These are phyloP conservation scores for Dothideomycetes sp. DNA, from an alignment of 2,329 filamentous ascomycete genomes.

Conservation along the genomic window DNA sequence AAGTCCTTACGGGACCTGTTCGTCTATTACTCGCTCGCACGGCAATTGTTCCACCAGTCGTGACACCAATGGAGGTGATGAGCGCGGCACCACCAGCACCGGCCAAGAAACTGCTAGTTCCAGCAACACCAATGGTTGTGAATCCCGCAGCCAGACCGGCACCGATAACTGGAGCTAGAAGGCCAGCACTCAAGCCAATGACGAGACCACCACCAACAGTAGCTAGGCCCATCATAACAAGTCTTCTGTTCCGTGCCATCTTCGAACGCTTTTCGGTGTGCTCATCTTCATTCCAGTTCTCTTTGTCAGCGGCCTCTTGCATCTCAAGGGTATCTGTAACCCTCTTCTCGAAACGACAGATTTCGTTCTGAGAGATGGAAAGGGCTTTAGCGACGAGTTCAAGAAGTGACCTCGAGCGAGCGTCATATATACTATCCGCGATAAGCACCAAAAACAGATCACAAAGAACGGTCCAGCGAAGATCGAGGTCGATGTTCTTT, in stretches of 20 bases:
- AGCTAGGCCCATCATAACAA: constrained; percentile 92
- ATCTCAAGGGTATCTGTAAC: constrained; percentile 96
- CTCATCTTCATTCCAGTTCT: constrained; percentile 96
- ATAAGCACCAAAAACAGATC: constrained; percentile 94
- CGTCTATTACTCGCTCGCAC: constrained; percentile 75
- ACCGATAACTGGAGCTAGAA: constrained; percentile 88
- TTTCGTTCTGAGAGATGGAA: constrained; percentile 80
- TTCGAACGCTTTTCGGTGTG: constrained; percentile 84
- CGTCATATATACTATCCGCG: constrained; percentile 87
- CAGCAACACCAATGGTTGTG: constrained; percentile 85
- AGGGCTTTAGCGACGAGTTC: constrained; percentile 75
- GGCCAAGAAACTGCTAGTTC: constrained; percentile 80
- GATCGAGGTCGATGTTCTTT: constrained; percentile 84
- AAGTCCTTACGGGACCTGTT: constrained; percentile 87
- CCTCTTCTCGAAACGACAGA: constrained; percentile 92
- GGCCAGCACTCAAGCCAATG: constrained; percentile 85
- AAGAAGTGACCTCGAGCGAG: constrained; percentile 73
- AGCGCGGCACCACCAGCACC: constrained; percentile 88
- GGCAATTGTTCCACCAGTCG: constrained; percentile 80
- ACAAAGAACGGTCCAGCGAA: constrained; percentile 94
- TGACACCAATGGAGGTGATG: constrained; percentile 80
- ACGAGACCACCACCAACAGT: constrained; percentile 92
- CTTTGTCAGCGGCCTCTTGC: constrained; percentile 87
- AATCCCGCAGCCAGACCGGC: constrained; percentile 90
- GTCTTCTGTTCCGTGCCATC: constrained; percentile 67